Percentiles rank a stretch among this genome's conserved stretches.
Conservation (phyloP, 2,329 filamentous ascomycete species). For the Myrmaecium sp. region DNA sequence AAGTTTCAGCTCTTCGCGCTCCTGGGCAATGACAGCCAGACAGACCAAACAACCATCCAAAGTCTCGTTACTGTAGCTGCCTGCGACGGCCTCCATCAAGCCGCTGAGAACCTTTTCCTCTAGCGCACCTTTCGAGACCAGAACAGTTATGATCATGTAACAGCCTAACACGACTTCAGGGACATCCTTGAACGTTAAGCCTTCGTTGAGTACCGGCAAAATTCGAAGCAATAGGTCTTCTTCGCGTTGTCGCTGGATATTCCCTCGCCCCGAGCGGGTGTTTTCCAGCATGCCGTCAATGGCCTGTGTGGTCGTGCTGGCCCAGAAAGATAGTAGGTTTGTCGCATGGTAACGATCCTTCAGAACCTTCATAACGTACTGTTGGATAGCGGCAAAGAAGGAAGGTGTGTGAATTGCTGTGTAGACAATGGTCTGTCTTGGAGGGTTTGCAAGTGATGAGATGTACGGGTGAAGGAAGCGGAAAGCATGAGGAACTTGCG, state of each 20-base stretch:
- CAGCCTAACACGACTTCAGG: constrained; percentile 70
- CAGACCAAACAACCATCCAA: constrained; percentile 59
- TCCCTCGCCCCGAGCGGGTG: constrained; percentile 55
- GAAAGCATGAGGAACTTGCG: constrained; percentile 56
- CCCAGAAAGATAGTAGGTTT: constrained; percentile 77
- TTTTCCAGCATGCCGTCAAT: constrained; percentile 68
- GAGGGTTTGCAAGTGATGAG: constrained; percentile 55
- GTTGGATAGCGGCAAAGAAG: constrained; percentile 62
- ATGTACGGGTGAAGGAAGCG: constrained; percentile 79
- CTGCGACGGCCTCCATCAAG: constrained; percentile 76
- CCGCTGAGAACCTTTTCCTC: constrained; percentile 66
- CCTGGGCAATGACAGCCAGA: constrained; percentile 65
- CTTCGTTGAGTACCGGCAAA: constrained; percentile 56
- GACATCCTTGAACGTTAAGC: constrained; percentile 56
- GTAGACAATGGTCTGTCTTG: constrained; percentile 67
- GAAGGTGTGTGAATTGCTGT: constrained; percentile 61
- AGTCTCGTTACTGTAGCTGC: constrained; percentile 61
- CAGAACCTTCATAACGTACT: constrained; percentile 61
- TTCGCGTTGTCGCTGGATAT: constrained; percentile 63
- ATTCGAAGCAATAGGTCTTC: constrained; percentile 57
- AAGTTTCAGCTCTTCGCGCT: constrained; percentile 53
- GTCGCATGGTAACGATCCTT: constrained; percentile 57
- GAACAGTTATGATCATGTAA: constrained; percentile 78
- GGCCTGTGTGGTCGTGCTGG: constrained; percentile 69
- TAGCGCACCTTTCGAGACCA: constrained; percentile 67